phyloP scores from a whole-genome alignment of 441 rosid species.

The Erodium texanum region DNA sequence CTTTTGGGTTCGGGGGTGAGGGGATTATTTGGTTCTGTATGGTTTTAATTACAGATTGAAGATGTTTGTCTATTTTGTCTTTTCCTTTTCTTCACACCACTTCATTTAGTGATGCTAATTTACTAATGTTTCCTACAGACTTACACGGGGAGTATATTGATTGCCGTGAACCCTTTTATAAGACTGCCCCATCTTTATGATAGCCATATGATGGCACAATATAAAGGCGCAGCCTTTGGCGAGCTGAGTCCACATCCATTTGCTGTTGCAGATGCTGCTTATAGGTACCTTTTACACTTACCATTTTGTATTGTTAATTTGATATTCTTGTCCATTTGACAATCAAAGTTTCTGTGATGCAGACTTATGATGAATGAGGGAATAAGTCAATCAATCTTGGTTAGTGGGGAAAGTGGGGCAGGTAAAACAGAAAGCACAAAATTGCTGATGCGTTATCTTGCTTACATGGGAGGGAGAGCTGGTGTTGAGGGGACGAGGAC shows the following conservation, averaged over 20 bases:
- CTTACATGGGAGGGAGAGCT: conserved; percentile 61
- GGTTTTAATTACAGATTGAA: not conserved
- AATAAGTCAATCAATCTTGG: conserved; percentile 44
- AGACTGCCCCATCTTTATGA: conserved; percentile 60
- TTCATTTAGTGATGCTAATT: conserved; percentile 21
- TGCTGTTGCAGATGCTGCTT: conserved; percentile 72
- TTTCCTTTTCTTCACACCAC: not conserved
- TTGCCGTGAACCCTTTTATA: conserved; percentile 66
- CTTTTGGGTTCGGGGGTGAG: not conserved
- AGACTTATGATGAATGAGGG: conserved; percentile 65
- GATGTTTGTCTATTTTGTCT: not conserved
- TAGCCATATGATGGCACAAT: conserved; percentile 45
- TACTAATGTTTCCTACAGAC: conserved; percentile 39
- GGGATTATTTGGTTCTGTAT: not conserved
- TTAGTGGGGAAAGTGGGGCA: conserved; percentile 81
- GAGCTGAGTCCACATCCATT: conserved; percentile 71
- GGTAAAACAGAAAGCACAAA: conserved; percentile 81
- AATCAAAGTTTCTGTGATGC: conserved; percentile 17
- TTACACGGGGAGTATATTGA: conserved; percentile 68
- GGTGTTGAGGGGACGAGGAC: conserved; percentile 42
- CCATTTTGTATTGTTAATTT: conserved; percentile 5
- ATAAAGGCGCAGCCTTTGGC: conserved; percentile 54
- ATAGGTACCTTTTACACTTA: conserved; percentile 33
- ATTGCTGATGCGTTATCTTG: conserved; percentile 70
- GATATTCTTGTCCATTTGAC: conserved; percentile 8